A percentile compares a stretch with the other conserved stretches of the same genome.
These are phyloP conservation scores for Fusarium newnesense DNA, from an alignment of 2,329 filamentous ascomycete species.

Conservation along the genomic window DNA sequence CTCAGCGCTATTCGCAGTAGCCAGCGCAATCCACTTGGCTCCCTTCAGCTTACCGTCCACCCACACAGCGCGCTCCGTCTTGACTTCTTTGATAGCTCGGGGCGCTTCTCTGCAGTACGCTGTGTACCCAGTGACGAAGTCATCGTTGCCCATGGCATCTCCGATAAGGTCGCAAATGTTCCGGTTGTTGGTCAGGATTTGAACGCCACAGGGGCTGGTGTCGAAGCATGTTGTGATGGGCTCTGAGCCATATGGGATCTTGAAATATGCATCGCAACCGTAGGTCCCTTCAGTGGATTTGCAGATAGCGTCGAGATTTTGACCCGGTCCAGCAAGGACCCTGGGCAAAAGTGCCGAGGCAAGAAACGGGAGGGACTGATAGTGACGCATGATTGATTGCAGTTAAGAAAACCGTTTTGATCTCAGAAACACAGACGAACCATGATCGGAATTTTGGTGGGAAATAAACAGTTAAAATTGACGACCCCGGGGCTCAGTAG, in stretches of 20 bases:
- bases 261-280: constrained; percentile 10
- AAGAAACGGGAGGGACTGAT: neutral
- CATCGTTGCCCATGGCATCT: constrained; percentile 3
- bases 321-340: constrained; percentile 12
- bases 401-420: fast-evolving
- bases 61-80: constrained; percentile 15
- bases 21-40: neutral
- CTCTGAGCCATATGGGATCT: constrained; percentile 22
- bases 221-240: constrained; percentile 18
- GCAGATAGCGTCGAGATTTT: constrained; percentile 20
- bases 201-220: constrained; percentile 23
- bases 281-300: constrained; percentile 28
- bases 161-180: constrained; percentile 25
- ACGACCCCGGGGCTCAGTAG: neutral
- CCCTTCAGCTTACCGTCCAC: constrained; percentile 17
- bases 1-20: neutral
- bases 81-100: constrained; percentile 11
- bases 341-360: neutral
- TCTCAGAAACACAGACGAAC: fast-evolving
- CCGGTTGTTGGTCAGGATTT: constrained; percentile 12
- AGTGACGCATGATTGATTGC: neutral
- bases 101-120: constrained; percentile 5
- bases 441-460: neutral
- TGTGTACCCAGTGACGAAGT: constrained; percentile 7
- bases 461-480: neutral